Conservation (phyloP, 1,284 basidiomycete species). For the Takashimella tepidaria region DNA sequence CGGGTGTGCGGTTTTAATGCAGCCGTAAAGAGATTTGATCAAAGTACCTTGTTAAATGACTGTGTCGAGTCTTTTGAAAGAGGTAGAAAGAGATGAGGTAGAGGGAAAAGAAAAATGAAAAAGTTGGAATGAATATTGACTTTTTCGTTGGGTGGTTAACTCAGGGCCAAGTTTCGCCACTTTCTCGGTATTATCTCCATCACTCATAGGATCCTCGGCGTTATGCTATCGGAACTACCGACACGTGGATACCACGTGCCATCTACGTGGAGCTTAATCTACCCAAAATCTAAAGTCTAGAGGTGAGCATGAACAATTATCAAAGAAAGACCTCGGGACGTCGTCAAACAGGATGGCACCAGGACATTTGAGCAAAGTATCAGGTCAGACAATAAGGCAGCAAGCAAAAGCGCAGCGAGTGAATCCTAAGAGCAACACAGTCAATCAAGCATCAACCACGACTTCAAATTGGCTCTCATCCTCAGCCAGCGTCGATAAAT, state of each 20-base stretch:
- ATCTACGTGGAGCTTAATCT: too few relatives aligned
- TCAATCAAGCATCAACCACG: conserved; percentile 11
- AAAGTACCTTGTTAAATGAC: conserved; percentile 13
- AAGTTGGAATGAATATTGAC: not conserved
- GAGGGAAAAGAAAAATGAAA: not conserved
- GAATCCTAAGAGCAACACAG: conserved; percentile 6
- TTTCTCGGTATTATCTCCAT: not conserved
- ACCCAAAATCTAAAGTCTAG: too few relatives aligned
- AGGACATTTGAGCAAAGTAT: not conserved
- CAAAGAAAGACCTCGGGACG: too few relatives aligned
- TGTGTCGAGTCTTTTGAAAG: conserved; percentile 1
- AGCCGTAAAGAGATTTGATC: conserved; percentile 41
- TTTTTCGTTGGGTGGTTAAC: too few relatives aligned
- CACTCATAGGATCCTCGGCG: too few relatives aligned
- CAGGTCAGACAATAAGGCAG: conserved; percentile 16
- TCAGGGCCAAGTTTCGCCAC: not conserved
- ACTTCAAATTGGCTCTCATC: not conserved
- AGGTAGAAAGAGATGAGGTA: not conserved
- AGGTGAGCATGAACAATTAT: too few relatives aligned
- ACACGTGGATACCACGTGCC: too few relatives aligned
- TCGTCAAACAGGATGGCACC: too few relatives aligned
- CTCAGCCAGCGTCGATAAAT: not conserved
- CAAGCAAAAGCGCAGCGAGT: conserved; percentile 11
- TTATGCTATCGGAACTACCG: too few relatives aligned
- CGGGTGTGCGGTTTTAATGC: conserved; percentile 41